A percentile compares a stretch with the other conserved stretches of the same genome.
Evolutionary conservation across 306 rosid species (phyloP).

Genomic region (Rosa chinensis): DNA sequence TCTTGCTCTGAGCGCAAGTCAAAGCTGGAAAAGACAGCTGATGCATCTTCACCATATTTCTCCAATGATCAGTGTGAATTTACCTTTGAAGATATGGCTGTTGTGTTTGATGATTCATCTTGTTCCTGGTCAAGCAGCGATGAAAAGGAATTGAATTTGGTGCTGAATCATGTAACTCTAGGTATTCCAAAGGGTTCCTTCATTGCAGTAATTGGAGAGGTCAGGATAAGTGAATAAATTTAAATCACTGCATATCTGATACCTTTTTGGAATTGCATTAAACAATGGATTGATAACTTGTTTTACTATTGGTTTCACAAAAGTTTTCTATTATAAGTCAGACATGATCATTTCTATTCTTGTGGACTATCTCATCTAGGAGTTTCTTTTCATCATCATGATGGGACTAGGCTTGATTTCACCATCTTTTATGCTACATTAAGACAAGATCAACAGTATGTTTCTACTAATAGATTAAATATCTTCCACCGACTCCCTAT

Average conservation of each 20-base stretch:
- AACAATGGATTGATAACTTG: not conserved
- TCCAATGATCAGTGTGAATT: conserved; percentile 39
- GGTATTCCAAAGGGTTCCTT: conserved; percentile 69
- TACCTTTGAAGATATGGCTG: conserved; percentile 47
- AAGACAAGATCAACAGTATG: not conserved
- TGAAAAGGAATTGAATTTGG: conserved; percentile 49
- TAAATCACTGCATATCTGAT: not conserved
- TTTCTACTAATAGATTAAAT: not conserved
- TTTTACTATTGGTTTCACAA: not conserved
- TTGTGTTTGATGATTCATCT: conserved; percentile 57
- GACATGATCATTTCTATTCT: not conserved
- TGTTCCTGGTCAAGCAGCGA: conserved; percentile 85
- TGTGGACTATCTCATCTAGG: not conserved
- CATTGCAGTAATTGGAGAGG: conserved; percentile 89
- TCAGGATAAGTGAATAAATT: conserved; percentile 33
- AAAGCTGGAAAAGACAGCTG: conserved; percentile 32
- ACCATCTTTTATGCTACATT: not conserved
- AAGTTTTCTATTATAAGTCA: not conserved
- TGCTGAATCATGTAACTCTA: conserved; percentile 60
- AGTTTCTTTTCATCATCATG: not conserved
- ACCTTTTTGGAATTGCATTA: not conserved
- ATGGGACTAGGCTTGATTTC: not conserved
- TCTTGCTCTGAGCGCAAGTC: conserved; percentile 60
- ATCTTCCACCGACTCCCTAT: not conserved
- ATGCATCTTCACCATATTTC: conserved; percentile 37